Evolutionary conservation across 345 rosid species (phyloP).

Genomic region (Bruguiera gymnorhiza): DNA sequence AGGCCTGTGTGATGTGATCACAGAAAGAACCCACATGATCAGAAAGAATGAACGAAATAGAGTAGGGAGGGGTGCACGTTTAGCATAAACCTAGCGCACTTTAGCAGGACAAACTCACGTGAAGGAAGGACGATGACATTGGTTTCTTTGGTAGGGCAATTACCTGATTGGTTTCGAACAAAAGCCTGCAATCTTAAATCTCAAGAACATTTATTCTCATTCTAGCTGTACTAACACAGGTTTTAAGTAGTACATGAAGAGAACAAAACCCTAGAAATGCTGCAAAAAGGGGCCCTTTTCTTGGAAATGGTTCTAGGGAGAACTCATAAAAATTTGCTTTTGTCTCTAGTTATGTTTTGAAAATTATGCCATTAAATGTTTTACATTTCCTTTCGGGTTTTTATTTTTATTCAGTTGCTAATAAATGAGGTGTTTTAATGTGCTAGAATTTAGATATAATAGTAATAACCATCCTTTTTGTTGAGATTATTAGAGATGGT

Average conservation of each 20-base stretch:
- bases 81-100: constrained; percentile 30
- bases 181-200: not conserved
- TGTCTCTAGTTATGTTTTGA: too few species aligned
- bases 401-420: too few species aligned
- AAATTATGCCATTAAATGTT: too few species aligned
- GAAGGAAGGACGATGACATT: constrained; percentile 15
- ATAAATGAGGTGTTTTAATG: too few species aligned
- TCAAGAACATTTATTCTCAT: not conserved
- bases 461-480: too few species aligned
- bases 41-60: not conserved
- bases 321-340: not conserved
- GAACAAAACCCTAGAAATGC: constrained; percentile 6
- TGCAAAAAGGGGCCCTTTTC: not conserved
- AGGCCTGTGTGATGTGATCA: not conserved
- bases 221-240: not conserved
- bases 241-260: not conserved
- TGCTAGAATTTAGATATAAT: too few species aligned
- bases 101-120: constrained; percentile 25
- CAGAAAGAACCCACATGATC: not conserved
- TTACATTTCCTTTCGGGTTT: too few species aligned
- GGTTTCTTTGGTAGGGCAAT: constrained; percentile 20
- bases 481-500: too few species aligned
- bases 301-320: not conserved
- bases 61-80: constrained; percentile 18
- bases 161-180: constrained; percentile 15